Evolutionary conservation across 2,329 filamentous ascomycete species (phyloP).

Genomic region (Cordyceps militaris): DNA sequence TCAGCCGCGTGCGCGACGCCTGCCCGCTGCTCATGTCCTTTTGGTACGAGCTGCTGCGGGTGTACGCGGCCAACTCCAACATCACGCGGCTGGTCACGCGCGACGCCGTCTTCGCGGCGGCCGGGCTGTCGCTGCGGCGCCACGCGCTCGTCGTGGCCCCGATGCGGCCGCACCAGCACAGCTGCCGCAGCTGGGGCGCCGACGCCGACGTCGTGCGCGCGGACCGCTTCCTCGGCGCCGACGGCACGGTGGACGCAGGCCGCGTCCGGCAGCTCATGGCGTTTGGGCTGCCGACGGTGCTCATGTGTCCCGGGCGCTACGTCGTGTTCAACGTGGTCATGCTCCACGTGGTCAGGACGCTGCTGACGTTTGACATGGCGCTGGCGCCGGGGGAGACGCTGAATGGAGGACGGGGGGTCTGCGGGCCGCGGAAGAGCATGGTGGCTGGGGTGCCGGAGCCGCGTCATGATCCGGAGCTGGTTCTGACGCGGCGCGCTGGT

Average conservation of each 20-base stretch:
- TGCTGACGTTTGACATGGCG: slow-evolving; percentile 8
- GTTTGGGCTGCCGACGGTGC: slow-evolving; percentile 6
- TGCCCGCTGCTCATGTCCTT: slow-evolving; percentile 11
- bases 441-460: not conserved
- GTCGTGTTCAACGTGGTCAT: slow-evolving; percentile 8
- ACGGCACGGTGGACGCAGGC: not conserved
- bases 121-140: not conserved
- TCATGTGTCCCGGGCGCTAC: slow-evolving; percentile 11
- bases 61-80: slow-evolving; percentile 10
- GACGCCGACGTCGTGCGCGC: slow-evolving; percentile 2
- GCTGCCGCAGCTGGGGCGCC: slow-evolving; percentile 5
- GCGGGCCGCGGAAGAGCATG: slow-evolving; percentile 3
- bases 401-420: not conserved
- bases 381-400: slow-evolving; percentile 2
- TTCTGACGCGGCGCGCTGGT: not conserved
- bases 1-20: slow-evolving; percentile 5
- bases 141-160: slow-evolving; percentile 8
- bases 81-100: slow-evolving; percentile 6
- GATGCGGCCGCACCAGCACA: slow-evolving; percentile 10
- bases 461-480: not conserved
- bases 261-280: slow-evolving; percentile 5
- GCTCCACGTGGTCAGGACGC: slow-evolving; percentile 10
- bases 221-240: not conserved
- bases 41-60: slow-evolving; percentile 10
- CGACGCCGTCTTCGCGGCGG: slow-evolving; percentile 2